Conservation (phyloP, 2,329 filamentous ascomycete species). For the Pyricularia pennisetigena region DNA sequence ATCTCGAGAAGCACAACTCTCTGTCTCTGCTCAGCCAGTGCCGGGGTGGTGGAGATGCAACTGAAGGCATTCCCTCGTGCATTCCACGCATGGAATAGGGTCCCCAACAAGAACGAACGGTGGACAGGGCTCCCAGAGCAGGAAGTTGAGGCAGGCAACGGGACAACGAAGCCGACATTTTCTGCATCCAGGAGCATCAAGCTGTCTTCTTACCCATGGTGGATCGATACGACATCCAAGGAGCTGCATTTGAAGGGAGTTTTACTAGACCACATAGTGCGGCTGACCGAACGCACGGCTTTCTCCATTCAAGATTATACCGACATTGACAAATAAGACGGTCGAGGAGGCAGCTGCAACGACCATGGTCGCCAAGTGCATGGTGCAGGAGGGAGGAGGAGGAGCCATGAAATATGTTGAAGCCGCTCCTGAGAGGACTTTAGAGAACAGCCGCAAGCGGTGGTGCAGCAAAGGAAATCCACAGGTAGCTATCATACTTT, state of each 20-base stretch:
- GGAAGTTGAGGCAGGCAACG: not conserved
- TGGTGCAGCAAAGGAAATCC: not conserved
- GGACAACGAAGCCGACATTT: not conserved
- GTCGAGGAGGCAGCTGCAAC: not conserved
- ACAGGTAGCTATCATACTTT: not conserved
- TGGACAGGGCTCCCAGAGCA: no score
- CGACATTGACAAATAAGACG: not conserved
- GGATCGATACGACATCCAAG: not conserved
- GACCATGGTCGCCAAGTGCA: not conserved
- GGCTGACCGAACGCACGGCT: not conserved
- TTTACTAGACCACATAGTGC: not conserved
- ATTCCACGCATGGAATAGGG: not conserved
- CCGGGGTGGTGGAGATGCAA: not conserved
- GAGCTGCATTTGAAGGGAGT: not conserved
- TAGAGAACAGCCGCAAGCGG: not conserved
- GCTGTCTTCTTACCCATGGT: not conserved
- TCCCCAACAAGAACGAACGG: not conserved
- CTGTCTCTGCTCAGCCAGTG: not conserved
- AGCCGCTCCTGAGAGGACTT: not conserved
- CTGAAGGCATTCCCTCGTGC: not conserved
- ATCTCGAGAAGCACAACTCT: not conserved
- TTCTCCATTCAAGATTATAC: not conserved
- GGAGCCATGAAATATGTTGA: not conserved
- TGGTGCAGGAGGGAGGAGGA: not conserved
- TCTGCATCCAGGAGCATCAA: not conserved